phyloP scores from a whole-genome alignment of 148 eudicot species.

The Chenopodium berlandieri region DNA sequence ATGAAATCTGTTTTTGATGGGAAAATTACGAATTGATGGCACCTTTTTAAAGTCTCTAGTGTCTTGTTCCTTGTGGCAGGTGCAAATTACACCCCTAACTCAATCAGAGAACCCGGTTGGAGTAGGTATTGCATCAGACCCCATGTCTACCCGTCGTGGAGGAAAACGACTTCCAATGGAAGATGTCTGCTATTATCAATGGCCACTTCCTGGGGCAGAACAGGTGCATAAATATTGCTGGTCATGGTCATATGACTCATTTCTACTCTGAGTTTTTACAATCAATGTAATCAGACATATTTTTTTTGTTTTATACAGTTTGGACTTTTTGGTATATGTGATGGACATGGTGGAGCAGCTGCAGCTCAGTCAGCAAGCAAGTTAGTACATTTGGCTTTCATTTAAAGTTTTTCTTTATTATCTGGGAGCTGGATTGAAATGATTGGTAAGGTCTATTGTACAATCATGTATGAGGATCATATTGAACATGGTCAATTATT shows the following conservation, averaged over 20 bases:
- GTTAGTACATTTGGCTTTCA: conserved; percentile 47
- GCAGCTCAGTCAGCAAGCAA: conserved; percentile 89
- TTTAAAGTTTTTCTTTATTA: conserved; percentile 2
- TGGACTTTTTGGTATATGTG: conserved; percentile 92
- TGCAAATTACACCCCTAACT: conserved; percentile 55
- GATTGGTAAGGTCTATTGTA: background rate
- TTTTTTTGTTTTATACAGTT: conserved; percentile 48
- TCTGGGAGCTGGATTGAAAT: background rate
- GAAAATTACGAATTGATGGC: background rate
- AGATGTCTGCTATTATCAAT: conserved; percentile 77
- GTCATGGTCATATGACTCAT: conserved; percentile 1
- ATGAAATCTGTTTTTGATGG: conserved; percentile 1
- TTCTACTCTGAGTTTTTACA: background rate
- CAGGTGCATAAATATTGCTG: conserved; percentile 44
- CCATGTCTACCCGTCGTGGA: conserved; percentile 91
- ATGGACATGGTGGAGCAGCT: conserved; percentile 92
- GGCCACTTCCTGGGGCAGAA: conserved; percentile 82
- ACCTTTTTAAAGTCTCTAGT: conserved; percentile 9
- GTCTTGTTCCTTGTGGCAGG: conserved; percentile 43
- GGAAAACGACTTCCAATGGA: conserved; percentile 94
- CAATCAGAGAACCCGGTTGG: conserved; percentile 68
- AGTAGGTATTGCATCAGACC: conserved; percentile 85
- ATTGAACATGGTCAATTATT: background rate
- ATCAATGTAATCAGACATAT: conserved; percentile 14
- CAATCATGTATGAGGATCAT: background rate